Evolutionary conservation across 2,329 filamentous ascomycete species (phyloP), one percentile per base, ranked within the genome.

Genomic region (Fragosphaeria purpurea): DNA sequence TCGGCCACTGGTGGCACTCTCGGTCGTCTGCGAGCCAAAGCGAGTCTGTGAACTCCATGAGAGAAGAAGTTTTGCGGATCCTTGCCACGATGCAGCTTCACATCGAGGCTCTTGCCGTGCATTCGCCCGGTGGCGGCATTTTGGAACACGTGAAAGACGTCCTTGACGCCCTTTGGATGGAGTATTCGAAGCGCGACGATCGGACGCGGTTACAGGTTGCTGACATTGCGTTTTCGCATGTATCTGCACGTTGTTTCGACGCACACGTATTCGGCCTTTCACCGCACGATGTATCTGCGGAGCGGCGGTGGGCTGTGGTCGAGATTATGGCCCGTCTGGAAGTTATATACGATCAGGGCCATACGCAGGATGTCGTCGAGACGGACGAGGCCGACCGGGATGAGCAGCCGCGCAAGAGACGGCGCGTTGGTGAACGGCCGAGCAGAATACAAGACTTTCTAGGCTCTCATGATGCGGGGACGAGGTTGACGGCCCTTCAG

Each of bases 1-100:
- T 95, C 56, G 79, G 77, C 50, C 76, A 79, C 46, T 80, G 88
- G 68, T 98, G 91, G 90, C 74, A 82, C 56, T 76, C 78, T n/a
- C 86, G 44, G 66, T 76, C 32, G 75, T 77, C 11, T 74, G 81
- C 58, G 75, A 81, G 56, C 75, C 79, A 59, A 74, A 79, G 59
- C 74, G 55, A 59, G 46, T 57, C 56, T 2, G 52, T 80, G 55
- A 80, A 76, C 55, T 73, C 73, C 2, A 65, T 93, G 46, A 82
- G 84, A 57, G 86, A 91, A 56, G 88, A 89, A 63, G 85, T 95
- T 63, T 72, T 94, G 37, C 82, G 82, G 57, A 80, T 80, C 1
- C 69, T 95, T 33, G 80, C 86, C 55, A 70, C 79, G n/a, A 72
- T 82, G 35, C 75, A 80, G 56, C 68, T 83, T 7, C 80, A 84